Evolutionary conservation across 148 eudicot genomes (phyloP), one percentile per base, ranked within the genome.

Genomic region (Spergularia marina): DNA sequence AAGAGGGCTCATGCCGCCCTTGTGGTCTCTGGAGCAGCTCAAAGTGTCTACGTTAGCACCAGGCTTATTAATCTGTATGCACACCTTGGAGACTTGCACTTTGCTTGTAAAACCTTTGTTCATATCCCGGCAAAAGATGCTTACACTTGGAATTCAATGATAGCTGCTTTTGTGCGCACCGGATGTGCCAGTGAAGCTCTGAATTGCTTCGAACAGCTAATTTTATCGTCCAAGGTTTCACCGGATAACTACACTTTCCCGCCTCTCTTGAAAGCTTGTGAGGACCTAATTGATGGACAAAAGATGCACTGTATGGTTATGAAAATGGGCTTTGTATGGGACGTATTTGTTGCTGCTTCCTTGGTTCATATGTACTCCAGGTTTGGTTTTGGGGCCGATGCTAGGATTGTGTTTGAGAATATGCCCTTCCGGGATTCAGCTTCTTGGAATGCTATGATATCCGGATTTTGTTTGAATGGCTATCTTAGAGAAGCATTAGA

Each of bases 221-320:
- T 84, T 65, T 77, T 68, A 21, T 77, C 80, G 10, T 66, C 84
- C 65, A 79, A 82, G 76, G 89, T 84, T 79, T 72, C 62, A 69
- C 97, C 93, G 53, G 97, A 91, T 84, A 85, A 84, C 68, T 89
- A 87, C 82, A 89, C 93, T 56, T 91, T 89, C 79, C 90, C 93
- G 20, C 87, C 93, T 13, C 79, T 85, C 62, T 72, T 91, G 81
- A 91, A 91, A 82, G 90, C 87, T 81, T 91, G 93, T 70, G 81
- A 76, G 70, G 79, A 69, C 72, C 81, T 87, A 51, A 57, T 59
- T 56, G 82, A 85, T 78, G 97, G 93, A 71, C 70, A 34, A 74
- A 81, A 80, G 65, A 74, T 91, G 61, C 97, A 91, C 72, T 77
- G 84, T 34, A 78, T 76, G 83, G 85, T 83, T 72, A 79, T 85